phyloP scores from a whole-genome alignment of 2,329 filamentous ascomycete species.

The Clonostachys rhizophaga region DNA sequence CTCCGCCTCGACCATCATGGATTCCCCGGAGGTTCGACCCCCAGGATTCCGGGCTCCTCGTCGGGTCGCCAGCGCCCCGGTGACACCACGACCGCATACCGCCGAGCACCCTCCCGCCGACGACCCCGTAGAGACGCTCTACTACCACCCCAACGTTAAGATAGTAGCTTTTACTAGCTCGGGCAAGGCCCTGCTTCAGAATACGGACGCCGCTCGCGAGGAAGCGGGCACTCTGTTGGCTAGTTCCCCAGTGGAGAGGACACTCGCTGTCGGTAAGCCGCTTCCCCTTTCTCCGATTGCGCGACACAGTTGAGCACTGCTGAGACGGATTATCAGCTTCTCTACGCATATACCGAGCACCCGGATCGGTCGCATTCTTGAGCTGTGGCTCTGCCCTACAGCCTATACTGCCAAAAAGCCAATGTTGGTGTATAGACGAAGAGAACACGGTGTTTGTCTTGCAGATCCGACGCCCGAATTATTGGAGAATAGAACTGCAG shows the following conservation, averaged over 20 bases:
- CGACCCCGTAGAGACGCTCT: conserved; percentile 60
- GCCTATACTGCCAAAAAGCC: conserved; percentile 82
- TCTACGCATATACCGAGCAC: conserved; percentile 80
- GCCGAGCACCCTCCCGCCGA: neutral
- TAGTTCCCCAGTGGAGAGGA: conserved; percentile 72
- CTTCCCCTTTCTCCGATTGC: neutral
- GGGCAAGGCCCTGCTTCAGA: neutral
- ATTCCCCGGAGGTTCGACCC: neutral
- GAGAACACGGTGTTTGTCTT: conserved; percentile 78
- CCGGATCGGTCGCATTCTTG: conserved; percentile 81
- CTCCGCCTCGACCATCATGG: neutral
- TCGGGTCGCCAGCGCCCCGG: conserved; percentile 1
- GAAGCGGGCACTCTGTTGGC: conserved; percentile 64
- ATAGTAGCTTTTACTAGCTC: conserved; percentile 49
- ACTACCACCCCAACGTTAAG: conserved; percentile 67
- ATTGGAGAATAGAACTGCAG: conserved; percentile 87
- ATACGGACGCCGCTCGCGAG: conserved; percentile 27
- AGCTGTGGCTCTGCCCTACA: conserved; percentile 81
- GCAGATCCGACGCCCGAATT: conserved; percentile 76
- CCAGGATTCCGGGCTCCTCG: neutral
- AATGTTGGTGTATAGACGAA: conserved; percentile 91
- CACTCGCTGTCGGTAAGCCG: conserved; percentile 67
- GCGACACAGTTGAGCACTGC: neutral
- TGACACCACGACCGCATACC: neutral
- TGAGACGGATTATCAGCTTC: conserved; percentile 42